Conservation (phyloP, 495 filamentous ascomycete species). For the Talaromyces proteolyticus region DNA sequence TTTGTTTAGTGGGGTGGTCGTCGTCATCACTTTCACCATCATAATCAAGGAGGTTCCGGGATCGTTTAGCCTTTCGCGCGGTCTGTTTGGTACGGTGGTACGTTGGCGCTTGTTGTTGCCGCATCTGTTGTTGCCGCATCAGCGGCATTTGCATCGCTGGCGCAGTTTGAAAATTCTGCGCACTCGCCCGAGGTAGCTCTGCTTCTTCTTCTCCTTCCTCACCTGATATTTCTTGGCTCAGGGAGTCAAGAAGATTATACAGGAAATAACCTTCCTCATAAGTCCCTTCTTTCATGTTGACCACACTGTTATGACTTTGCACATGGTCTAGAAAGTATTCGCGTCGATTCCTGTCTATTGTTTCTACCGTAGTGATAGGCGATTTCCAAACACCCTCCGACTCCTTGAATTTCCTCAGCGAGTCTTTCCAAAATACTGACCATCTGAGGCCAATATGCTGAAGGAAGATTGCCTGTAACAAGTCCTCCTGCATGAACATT, state of each 20-base stretch:
- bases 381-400: conserved; percentile 37
- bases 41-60: background rate
- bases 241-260: conserved; percentile 26
- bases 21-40: too few species aligned
- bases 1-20: conserved; percentile 11
- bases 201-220: conserved; percentile 7
- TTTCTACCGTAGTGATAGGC: conserved; percentile 9
- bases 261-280: conserved; percentile 36
- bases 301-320: background rate
- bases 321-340: conserved; percentile 18
- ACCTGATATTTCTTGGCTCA: background rate
- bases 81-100: too few species aligned
- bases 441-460: conserved; percentile 53
- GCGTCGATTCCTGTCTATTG: conserved; percentile 15
- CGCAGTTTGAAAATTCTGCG: too few species aligned
- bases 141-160: too few species aligned
- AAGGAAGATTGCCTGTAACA: conserved; percentile 56
- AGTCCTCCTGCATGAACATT: conserved; percentile 55
- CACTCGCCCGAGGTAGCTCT: too few species aligned
- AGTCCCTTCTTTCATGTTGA: background rate
- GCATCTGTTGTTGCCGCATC: conserved; percentile 7
- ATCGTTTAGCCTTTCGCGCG: too few species aligned
- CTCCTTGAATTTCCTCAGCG: conserved; percentile 34
- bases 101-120: background rate
- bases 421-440: conserved; percentile 42